Conservation (phyloP, 768 basidiomycete genomes). For the Ephemerocybe angulata region DNA sequence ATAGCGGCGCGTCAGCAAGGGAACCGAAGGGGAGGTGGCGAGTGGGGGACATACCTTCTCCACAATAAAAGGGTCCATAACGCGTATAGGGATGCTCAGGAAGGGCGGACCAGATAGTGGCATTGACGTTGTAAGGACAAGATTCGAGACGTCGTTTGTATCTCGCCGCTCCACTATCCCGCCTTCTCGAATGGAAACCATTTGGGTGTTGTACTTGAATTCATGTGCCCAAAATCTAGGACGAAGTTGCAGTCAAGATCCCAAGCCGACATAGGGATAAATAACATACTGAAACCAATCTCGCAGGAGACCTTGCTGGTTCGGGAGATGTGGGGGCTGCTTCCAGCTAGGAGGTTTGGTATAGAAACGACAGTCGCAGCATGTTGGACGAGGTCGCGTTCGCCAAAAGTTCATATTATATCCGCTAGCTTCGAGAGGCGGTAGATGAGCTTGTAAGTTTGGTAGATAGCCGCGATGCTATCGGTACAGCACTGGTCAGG, state of each 20-base stretch:
- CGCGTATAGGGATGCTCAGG: slow-evolving; percentile 14
- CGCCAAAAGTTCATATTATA: slow-evolving; percentile 3
- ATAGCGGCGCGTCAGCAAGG: neutral
- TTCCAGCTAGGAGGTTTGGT: slow-evolving; percentile 18
- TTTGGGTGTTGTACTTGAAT: slow-evolving; percentile 29
- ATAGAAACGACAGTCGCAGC: neutral
- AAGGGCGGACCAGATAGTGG: too few relatives aligned
- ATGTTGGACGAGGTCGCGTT: neutral
- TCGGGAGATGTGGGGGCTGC: slow-evolving; percentile 24
- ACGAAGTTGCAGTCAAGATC: neutral
- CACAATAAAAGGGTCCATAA: slow-evolving; percentile 40
- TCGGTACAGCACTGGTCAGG: neutral
- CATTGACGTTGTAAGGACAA: too few relatives aligned
- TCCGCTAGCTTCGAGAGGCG: neutral
- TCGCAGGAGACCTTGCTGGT: slow-evolving; percentile 13
- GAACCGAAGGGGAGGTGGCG: neutral
- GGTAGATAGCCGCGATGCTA: slow-evolving; percentile 46
- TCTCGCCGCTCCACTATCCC: slow-evolving; percentile 30
- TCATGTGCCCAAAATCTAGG: slow-evolving; percentile 43
- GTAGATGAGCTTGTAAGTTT: slow-evolving; percentile 45
- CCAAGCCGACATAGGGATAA: neutral
- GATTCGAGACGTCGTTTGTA: too few relatives aligned
- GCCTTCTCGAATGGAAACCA: slow-evolving; percentile 39
- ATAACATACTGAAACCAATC: slow-evolving; percentile 42
- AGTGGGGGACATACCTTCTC: slow-evolving; percentile 28